phyloP scores from a whole-genome alignment of 2,329 filamentous ascomycete species.

The Aspergillus awamori region DNA sequence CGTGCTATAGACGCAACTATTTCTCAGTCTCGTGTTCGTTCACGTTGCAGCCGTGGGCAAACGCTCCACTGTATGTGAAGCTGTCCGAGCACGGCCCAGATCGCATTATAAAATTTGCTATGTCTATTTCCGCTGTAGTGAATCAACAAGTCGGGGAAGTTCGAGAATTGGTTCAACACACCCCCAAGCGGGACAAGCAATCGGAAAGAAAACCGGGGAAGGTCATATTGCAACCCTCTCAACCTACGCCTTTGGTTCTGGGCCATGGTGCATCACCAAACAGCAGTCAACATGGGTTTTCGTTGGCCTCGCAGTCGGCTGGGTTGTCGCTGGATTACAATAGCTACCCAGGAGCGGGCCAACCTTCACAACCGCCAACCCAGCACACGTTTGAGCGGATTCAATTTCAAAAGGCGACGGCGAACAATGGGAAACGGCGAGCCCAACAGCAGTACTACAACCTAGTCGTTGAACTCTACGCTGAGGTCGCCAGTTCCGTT shows the following conservation, averaged over 20 bases:
- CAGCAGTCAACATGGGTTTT: constrained; percentile 30
- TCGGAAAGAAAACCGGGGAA: constrained; percentile 74
- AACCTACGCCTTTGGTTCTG: constrained; percentile 52
- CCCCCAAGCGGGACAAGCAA: constrained; percentile 87
- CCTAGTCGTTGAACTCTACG: constrained; percentile 82
- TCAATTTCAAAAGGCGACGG: constrained; percentile 91
- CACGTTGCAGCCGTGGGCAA: constrained; percentile 65
- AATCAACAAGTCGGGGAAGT: constrained; percentile 73
- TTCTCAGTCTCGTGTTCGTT: constrained; percentile 84
- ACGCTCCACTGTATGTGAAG: constrained; percentile 61
- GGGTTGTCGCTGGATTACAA: constrained; percentile 40
- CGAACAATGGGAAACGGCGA: constrained; percentile 88
- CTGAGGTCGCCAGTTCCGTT: constrained; percentile 58
- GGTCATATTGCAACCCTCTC: constrained; percentile 67
- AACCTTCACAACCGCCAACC: constrained; percentile 42
- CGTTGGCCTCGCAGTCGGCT: constrained; percentile 27
- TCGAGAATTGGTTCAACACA: constrained; percentile 87
- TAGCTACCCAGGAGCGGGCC: constrained; percentile 34
- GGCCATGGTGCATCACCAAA: constrained; percentile 29
- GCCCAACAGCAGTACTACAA: constrained; percentile 93
- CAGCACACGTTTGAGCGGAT: constrained; percentile 81
- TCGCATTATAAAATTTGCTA: constrained; percentile 73
- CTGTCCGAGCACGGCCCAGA: constrained; percentile 50
- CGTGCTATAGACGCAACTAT: constrained; percentile 89
- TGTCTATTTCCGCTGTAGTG: constrained; percentile 82